Percentiles rank a stretch among this genome's conserved stretches.
Conservation (phyloP, 768 basidiomycete genomes). For the Candolleomyces efflorescens region DNA sequence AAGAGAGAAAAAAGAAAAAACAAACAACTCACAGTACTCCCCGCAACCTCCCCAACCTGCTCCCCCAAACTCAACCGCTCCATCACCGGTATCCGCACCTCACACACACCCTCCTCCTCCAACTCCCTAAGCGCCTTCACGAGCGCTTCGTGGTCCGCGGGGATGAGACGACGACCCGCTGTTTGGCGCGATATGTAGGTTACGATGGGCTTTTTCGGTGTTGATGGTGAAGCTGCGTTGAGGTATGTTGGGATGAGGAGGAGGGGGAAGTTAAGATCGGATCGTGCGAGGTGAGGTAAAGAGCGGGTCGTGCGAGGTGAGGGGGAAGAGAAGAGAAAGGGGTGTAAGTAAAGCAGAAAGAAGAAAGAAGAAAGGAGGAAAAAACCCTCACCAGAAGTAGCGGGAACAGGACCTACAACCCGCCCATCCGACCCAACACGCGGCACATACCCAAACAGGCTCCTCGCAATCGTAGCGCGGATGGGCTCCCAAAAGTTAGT, state of each 20-base stretch:
- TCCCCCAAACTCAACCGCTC: constrained; percentile 16
- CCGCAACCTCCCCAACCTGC: constrained; percentile 18
- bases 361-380: too few species aligned
- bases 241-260: too few species aligned
- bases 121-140: constrained; percentile 18
- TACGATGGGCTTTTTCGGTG: constrained; percentile 30
- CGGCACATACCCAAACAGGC: constrained; percentile 29
- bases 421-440: constrained; percentile 4
- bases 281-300: too few species aligned
- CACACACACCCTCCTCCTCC: constrained; percentile 19
- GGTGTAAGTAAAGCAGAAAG: too few species aligned
- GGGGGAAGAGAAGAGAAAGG: too few species aligned
- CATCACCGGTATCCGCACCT: constrained; percentile 16
- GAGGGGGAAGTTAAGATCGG: too few species aligned
- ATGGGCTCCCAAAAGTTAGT: constrained; percentile 32
- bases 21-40: constrained; percentile 19
- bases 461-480: constrained; percentile 22
- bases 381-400: too few species aligned
- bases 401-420: too few species aligned
- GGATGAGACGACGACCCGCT: constrained; percentile 18
- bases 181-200: constrained; percentile 63
- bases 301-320: too few species aligned
- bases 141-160: too few species aligned
- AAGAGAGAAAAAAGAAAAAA: too few species aligned
- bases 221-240: too few species aligned